Percentiles rank a stretch among this genome's conserved stretches.
phyloP scores from a whole-genome alignment of 805 yeast species.

The Monosporozyma servazzii region DNA sequence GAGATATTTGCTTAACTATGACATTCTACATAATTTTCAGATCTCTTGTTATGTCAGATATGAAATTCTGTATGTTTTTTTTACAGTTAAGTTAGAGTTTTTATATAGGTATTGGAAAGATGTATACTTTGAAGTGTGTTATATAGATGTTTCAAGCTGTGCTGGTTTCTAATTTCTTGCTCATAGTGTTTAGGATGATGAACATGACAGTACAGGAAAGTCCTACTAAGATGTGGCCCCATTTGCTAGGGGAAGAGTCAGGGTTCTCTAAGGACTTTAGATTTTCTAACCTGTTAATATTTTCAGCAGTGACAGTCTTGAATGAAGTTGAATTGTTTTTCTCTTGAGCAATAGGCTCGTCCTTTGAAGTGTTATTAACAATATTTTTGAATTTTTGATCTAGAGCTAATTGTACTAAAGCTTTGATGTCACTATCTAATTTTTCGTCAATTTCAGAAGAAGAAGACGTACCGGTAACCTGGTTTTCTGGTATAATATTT shows the following conservation, averaged over 20 bases:
- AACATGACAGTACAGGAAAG: background rate
- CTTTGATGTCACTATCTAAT: background rate
- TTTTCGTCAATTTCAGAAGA: background rate
- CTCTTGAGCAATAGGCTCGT: background rate
- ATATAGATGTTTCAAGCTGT: background rate
- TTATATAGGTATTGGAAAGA: background rate
- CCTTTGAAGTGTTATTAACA: background rate
- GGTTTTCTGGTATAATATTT: slow-evolving; percentile 53
- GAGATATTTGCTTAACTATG: background rate
- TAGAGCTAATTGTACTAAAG: background rate
- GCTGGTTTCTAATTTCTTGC: background rate
- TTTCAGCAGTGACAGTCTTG: background rate
- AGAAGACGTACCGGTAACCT: background rate
- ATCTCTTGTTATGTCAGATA: background rate
- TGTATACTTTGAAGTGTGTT: background rate
- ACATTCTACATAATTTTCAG: background rate
- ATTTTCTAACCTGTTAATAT: background rate
- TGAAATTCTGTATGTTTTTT: too few species aligned
- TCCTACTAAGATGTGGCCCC: background rate
- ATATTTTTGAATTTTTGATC: background rate
- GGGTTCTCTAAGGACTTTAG: background rate
- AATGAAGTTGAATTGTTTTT: background rate
- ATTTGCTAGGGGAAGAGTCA: background rate
- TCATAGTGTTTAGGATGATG: background rate
- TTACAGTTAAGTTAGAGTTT: background rate